Conservation (phyloP, 441 rosid genomes). For the Manihot esculenta region DNA sequence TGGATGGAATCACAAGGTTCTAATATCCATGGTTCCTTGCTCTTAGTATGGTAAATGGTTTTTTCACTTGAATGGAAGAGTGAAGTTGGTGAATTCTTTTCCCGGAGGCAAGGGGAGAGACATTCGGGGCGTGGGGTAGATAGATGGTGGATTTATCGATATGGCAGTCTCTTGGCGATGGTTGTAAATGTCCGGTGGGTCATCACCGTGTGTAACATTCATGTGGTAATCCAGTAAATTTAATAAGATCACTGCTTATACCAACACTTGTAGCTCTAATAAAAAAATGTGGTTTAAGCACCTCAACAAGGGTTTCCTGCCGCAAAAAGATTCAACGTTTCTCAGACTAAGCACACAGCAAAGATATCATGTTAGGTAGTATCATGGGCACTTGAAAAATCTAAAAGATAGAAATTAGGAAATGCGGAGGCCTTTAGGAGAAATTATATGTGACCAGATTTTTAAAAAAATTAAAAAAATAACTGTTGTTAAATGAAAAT, state of each 20-base stretch:
- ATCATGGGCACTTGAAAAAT: too few relatives aligned
- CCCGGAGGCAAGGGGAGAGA: background rate
- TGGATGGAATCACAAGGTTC: slow-evolving; percentile 8
- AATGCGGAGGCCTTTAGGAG: too few relatives aligned
- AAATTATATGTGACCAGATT: too few relatives aligned
- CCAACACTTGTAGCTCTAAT: slow-evolving; percentile 3
- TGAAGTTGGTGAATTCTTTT: background rate
- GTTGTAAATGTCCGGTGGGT: slow-evolving; percentile 36
- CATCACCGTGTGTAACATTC: slow-evolving; percentile 23
- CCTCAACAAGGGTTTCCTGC: too few relatives aligned
- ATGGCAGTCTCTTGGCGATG: slow-evolving; percentile 21
- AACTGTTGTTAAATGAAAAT: too few relatives aligned
- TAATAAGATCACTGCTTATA: slow-evolving; percentile 19
- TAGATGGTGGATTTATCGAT: slow-evolving; percentile 16
- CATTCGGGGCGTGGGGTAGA: slow-evolving; percentile 1
- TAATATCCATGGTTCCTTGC: background rate
- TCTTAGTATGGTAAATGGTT: background rate
- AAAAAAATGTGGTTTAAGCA: slow-evolving; percentile 1
- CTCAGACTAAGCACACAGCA: too few relatives aligned
- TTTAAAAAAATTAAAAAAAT: too few relatives aligned
- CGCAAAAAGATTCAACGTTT: too few relatives aligned
- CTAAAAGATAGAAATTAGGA: too few relatives aligned
- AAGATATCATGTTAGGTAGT: too few relatives aligned
- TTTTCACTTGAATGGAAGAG: background rate
- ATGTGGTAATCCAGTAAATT: slow-evolving; percentile 26